phyloP scores from a whole-genome alignment of 2,329 filamentous ascomycete species.

The Clonostachys rhizophaga region DNA sequence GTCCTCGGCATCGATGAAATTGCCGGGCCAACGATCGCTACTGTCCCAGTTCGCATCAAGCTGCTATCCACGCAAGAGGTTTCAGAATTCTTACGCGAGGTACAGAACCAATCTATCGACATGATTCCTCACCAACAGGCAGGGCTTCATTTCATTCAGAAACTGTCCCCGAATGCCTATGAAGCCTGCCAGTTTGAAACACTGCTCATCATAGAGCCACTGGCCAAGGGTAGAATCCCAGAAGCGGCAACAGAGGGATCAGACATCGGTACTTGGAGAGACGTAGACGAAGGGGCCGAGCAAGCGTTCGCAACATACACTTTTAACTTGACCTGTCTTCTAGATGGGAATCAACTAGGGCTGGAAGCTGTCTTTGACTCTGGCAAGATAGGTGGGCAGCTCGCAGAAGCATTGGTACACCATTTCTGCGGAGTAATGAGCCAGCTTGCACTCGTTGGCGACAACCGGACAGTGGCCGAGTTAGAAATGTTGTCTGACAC shows the following conservation, averaged over 20 bases:
- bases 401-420: no score
- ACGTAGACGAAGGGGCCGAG: neutral
- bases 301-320: neutral
- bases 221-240: neutral
- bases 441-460: neutral
- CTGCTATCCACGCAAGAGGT: neutral
- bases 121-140: conserved; percentile 7
- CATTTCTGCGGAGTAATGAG: neutral
- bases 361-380: neutral
- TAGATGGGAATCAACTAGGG: conserved; percentile 1
- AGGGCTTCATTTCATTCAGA: conserved; percentile 9
- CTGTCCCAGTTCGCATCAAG: neutral
- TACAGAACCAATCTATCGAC: conserved; percentile 2
- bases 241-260: neutral
- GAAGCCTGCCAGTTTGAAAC: neutral
- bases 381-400: no score
- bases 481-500: no score
- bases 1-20: neutral
- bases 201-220: neutral
- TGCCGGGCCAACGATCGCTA: neutral
- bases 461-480: neutral
- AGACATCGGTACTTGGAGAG: neutral
- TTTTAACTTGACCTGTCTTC: conserved; percentile 4
- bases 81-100: neutral
- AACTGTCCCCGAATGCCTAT: neutral